These are phyloP conservation scores for Eucalyptus cloeziana DNA, from an alignment of 345 rosid species.

Conservation along the genomic window DNA sequence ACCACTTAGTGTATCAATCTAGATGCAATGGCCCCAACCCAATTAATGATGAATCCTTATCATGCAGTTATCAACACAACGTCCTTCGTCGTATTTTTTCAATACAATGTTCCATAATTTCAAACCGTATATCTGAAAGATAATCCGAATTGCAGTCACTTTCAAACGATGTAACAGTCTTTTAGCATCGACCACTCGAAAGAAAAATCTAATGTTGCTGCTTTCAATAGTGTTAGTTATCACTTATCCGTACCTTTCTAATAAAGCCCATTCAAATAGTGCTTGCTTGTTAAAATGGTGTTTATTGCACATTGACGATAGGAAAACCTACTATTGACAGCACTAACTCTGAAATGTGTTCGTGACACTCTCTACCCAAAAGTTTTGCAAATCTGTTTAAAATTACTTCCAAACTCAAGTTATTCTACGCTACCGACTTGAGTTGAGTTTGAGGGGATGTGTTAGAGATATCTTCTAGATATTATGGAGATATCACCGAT, in stretches of 20 bases:
- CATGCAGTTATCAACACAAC: not conserved
- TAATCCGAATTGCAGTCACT: not conserved
- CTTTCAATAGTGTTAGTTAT: not conserved
- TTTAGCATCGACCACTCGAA: not conserved
- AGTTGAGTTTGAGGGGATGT: not conserved
- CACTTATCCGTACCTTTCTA: not conserved
- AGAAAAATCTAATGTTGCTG: not conserved
- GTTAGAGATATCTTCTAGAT: not conserved
- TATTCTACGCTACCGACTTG: not conserved
- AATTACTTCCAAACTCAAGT: not conserved
- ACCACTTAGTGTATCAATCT: not conserved
- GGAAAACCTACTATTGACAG: not conserved
- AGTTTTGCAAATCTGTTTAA: not conserved
- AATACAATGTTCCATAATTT: not conserved
- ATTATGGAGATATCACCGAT: not conserved
- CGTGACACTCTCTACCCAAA: not conserved
- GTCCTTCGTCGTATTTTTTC: not conserved
- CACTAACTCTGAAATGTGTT: not conserved
- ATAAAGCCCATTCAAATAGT: not conserved
- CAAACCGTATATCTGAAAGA: not conserved
- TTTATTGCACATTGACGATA: not conserved
- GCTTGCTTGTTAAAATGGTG: not conserved
- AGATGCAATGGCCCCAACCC: not conserved
- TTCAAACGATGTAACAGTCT: not conserved
- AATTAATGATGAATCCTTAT: not conserved